Evolutionary conservation across 2,329 filamentous ascomycete genomes (phyloP).

Genomic region (Aspergillus jensenii): DNA sequence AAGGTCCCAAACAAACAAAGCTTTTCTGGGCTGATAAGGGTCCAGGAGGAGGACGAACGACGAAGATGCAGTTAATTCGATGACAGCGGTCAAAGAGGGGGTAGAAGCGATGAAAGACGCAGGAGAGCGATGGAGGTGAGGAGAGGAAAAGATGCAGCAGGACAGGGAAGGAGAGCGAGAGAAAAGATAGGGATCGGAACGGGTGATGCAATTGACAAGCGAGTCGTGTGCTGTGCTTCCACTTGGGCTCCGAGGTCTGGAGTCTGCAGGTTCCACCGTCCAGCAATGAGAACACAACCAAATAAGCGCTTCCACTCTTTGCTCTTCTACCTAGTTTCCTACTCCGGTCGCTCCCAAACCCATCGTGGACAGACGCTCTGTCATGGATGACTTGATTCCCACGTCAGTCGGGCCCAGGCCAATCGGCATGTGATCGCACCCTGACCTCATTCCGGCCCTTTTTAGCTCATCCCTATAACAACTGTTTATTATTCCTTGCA

Average conservation of each 20-base stretch:
- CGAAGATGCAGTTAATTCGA: conserved; percentile 5
- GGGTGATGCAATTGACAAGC: conserved; percentile 25
- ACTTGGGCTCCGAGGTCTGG: conserved; percentile 7
- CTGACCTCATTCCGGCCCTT: background rate
- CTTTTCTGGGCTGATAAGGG: conserved; percentile 10
- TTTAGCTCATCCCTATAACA: too few relatives aligned
- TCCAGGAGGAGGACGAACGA: conserved; percentile 10
- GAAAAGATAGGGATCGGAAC: conserved; percentile 11
- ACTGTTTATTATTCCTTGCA: too few relatives aligned
- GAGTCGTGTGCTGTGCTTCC: conserved; percentile 21
- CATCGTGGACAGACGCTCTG: background rate
- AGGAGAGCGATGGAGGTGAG: background rate
- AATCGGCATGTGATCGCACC: conserved; percentile 14
- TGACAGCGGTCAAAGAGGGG: conserved; percentile 7
- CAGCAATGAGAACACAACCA: background rate
- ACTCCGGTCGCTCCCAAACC: too few relatives aligned
- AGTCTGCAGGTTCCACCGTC: conserved; percentile 9
- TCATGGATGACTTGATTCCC: conserved; percentile 1
- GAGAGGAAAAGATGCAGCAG: conserved; percentile 9
- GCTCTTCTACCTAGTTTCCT: background rate
- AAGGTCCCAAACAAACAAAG: conserved; percentile 9
- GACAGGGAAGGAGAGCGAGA: conserved; percentile 12
- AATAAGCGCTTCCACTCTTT: background rate
- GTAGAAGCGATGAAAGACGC: conserved; percentile 15
- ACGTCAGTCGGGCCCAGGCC: conserved; percentile 9